These are phyloP conservation scores for Clitoria ternatea DNA, from an alignment of 306 rosid species.

Conservation along the genomic window DNA sequence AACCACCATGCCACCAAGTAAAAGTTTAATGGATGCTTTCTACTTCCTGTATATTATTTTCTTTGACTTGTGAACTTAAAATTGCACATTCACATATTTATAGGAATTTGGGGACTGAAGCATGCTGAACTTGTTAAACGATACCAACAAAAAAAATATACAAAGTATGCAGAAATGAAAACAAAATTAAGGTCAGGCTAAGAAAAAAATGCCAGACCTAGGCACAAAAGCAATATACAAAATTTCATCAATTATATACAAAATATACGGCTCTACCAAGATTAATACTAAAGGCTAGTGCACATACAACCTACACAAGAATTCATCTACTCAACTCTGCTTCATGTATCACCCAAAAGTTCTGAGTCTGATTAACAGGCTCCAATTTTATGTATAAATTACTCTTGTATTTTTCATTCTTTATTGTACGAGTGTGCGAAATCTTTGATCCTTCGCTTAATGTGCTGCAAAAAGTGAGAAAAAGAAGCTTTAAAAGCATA, in stretches of 20 bases:
- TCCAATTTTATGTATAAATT: conserved; percentile 18
- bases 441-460: conserved; percentile 70
- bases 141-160: background rate
- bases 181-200: conserved; percentile 37
- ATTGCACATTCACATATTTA: background rate
- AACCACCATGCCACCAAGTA: background rate
- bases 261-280: conserved; percentile 9
- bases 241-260: conserved; percentile 33
- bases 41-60: background rate
- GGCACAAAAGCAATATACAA: conserved; percentile 23
- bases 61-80: background rate
- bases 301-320: conserved; percentile 19
- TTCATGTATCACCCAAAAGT: conserved; percentile 22
- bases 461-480: conserved; percentile 49
- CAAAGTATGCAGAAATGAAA: background rate
- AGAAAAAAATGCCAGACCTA: conserved; percentile 38
- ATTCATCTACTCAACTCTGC: conserved; percentile 22
- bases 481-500: conserved; percentile 10
- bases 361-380: conserved; percentile 3
- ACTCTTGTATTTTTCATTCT: conserved; percentile 33
- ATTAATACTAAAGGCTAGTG: conserved; percentile 12
- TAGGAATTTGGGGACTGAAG: background rate
- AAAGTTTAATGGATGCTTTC: background rate
- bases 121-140: conserved; percentile 11
- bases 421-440: conserved; percentile 40